These are phyloP conservation scores for Pichia cabralensis DNA, from an alignment of 805 yeast species.

Conservation along the genomic window DNA sequence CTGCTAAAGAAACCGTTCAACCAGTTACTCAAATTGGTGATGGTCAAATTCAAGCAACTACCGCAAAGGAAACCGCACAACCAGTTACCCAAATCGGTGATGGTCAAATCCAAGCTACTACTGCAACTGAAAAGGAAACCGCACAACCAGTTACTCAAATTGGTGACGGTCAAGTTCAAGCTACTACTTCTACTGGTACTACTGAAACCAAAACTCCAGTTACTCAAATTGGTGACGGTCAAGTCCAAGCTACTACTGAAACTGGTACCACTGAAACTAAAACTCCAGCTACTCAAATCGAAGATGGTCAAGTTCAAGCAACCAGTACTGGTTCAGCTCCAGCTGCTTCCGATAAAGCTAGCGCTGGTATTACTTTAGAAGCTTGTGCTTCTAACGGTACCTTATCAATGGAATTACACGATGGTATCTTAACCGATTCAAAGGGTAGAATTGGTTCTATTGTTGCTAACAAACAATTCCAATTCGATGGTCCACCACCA, in stretches of 20 bases:
- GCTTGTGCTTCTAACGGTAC: conserved; percentile 30
- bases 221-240: conserved; percentile 41
- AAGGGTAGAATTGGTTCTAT: conserved; percentile 47
- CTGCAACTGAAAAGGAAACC: conserved; percentile 24
- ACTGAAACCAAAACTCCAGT: conserved; percentile 13
- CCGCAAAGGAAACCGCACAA: conserved; percentile 22
- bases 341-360: conserved; percentile 13
- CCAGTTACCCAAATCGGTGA: conserved; percentile 19
- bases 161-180: conserved; percentile 41
- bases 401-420: conserved; percentile 34
- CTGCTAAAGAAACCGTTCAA: conserved; percentile 19
- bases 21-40: conserved; percentile 28
- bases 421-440: conserved; percentile 35
- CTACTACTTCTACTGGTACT: conserved; percentile 25
- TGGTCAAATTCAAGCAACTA: conserved; percentile 30
- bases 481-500: conserved; percentile 58
- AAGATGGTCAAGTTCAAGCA: conserved; percentile 52
- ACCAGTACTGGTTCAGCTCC: conserved; percentile 27
- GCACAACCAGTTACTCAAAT: conserved; percentile 26
- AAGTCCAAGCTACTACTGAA: conserved; percentile 26
- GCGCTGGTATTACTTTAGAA: conserved; percentile 13
- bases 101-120: conserved; percentile 19
- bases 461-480: conserved; percentile 57
- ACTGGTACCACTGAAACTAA: conserved; percentile 22
- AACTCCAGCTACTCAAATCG: conserved; percentile 36